Evolutionary conservation across 1,284 basidiomycete species (phyloP).

Genomic region (Ustilago tritici): DNA sequence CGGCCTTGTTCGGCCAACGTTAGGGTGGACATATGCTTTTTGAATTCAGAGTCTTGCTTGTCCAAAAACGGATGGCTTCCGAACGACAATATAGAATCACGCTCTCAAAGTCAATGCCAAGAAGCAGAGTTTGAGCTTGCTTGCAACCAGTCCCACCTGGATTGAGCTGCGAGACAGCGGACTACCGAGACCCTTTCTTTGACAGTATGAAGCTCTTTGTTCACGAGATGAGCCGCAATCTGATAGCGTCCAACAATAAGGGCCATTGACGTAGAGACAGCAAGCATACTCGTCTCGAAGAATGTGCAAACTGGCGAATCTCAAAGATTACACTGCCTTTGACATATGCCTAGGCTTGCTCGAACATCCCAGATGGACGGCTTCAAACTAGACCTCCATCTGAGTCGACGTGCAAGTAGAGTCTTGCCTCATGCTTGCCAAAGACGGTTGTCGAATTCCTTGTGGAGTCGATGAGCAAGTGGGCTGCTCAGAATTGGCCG

Average conservation of each 20-base stretch:
- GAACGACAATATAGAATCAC: neutral
- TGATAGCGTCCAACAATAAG: neutral
- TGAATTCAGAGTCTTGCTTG: neutral
- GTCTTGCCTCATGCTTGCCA: neutral
- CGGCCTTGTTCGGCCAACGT: neutral
- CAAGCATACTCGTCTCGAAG: neutral
- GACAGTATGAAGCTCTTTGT: neutral
- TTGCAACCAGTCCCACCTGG: neutral
- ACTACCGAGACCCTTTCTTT: neutral
- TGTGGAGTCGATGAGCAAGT: neutral
- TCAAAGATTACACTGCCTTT: no score
- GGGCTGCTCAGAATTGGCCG: constrained; percentile 4
- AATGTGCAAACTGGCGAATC: neutral
- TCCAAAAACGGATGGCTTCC: neutral
- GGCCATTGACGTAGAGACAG: no score
- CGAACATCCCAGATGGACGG: neutral
- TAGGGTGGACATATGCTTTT: neutral
- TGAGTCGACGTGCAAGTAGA: neutral
- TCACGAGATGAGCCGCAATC: neutral
- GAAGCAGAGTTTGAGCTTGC: neutral
- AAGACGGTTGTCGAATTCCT: neutral
- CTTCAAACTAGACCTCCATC: constrained; percentile 7
- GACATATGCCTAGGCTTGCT: neutral
- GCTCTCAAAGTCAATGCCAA: neutral
- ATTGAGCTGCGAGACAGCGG: neutral